phyloP scores from a whole-genome alignment of 1,284 basidiomycete species.

The Trichosporon coremiiforme region DNA sequence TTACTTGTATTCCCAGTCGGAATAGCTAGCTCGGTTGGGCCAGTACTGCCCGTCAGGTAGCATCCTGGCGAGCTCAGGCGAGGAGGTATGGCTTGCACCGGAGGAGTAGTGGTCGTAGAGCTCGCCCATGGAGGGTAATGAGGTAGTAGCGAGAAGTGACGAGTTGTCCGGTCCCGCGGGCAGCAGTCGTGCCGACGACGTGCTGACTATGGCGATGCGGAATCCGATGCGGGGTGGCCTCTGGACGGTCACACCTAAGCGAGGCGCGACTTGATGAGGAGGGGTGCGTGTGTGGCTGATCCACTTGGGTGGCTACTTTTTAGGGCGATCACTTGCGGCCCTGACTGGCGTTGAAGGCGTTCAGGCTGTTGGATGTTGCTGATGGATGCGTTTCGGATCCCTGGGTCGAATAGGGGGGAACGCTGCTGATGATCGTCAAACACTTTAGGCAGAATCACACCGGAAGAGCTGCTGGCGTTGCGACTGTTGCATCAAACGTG shows the following conservation, averaged over 20 bases:
- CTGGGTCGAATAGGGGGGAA: not conserved
- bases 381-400: not conserved
- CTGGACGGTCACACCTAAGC: not conserved
- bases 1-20: constrained; percentile 9
- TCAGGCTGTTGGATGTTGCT: not conserved
- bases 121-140: not conserved
- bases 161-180: not conserved
- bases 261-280: constrained; percentile 17
- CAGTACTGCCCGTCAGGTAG: constrained; percentile 7
- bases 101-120: constrained; percentile 2
- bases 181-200: not conserved
- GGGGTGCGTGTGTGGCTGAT: constrained; percentile 5
- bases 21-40: constrained; percentile 8
- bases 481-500: not conserved
- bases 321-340: constrained; percentile 1
- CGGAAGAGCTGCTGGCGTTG: not conserved
- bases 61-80: constrained; percentile 1
- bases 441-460: not conserved
- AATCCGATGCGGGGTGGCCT: not conserved
- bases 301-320: constrained; percentile 3
- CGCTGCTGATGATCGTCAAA: not conserved
- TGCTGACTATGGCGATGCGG: not conserved
- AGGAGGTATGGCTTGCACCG: not conserved
- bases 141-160: not conserved
- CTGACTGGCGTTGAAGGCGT: not conserved